Evolutionary conservation across 2,329 filamentous ascomycete genomes (phyloP).

Genomic region (Calonectria montana): DNA sequence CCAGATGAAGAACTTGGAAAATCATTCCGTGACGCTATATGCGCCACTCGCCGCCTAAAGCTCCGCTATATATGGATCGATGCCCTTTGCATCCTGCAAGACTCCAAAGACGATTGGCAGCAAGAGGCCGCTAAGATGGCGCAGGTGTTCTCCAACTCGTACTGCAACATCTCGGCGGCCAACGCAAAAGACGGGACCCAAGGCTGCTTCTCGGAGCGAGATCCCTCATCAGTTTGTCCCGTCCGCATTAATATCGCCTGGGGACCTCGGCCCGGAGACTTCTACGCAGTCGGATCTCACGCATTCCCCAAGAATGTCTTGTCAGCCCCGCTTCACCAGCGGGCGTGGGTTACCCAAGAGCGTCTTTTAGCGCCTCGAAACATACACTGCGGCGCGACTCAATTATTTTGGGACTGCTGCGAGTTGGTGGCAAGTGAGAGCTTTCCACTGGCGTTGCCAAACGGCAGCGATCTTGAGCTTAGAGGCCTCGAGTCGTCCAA

Average conservation of each 20-base stretch:
- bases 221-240: not conserved
- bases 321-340: not conserved
- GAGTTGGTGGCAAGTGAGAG: not conserved
- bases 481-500: not conserved
- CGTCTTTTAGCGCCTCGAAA: slow-evolving; percentile 1
- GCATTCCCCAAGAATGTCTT: not conserved
- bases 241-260: not conserved
- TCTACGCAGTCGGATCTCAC: not conserved
- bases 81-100: slow-evolving; percentile 19
- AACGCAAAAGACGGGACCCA: not conserved
- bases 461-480: not conserved
- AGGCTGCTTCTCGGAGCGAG: not conserved
- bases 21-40: slow-evolving; percentile 9
- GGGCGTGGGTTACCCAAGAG: not conserved
- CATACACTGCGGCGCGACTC: not conserved
- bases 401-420: slow-evolving; percentile 8
- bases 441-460: not conserved
- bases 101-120: slow-evolving; percentile 9
- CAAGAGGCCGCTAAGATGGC: slow-evolving; percentile 16
- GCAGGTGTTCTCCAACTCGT: slow-evolving; percentile 5
- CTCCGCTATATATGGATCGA: slow-evolving; percentile 21
- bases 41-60: not conserved
- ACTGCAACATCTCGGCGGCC: slow-evolving; percentile 9
- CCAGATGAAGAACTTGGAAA: not conserved
- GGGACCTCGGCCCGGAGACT: not conserved